Evolutionary conservation across 2,329 filamentous ascomycete species (phyloP), one percentile per base, ranked within the genome.

Genomic region (Botryotinia calthae): DNA sequence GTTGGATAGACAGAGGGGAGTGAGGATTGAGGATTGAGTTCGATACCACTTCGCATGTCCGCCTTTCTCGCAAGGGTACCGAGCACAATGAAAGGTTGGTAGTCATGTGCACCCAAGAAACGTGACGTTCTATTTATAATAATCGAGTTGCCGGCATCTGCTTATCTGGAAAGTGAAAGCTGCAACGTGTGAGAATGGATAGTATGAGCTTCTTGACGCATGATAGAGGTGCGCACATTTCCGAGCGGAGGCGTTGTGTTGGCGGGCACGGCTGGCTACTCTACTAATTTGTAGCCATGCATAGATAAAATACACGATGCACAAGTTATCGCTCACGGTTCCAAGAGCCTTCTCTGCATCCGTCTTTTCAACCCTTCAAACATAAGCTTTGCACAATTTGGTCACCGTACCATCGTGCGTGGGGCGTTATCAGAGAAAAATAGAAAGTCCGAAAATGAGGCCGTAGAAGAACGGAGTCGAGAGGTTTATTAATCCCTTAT

Each of bases 361-460:
- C 9, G 12, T 5, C 14, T 62, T 65, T 6, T 48, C 62, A 31
- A 46, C n/a, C n/a, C 42, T 65, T 22, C 8, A 20, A 20, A 66
- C 22, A 66, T 51, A 66, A 66, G 34, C 64, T 54, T 66, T 66
- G 37, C 14, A 51, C 44, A 34, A 40, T n/a, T 34, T 51, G 63
- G 44, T 22, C 25, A 20, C 25, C 37, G 28, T 42, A 31, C 31
- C 25, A 20, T 18, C 37, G 28, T 42, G 28, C 83, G 83, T 71
- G 77, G 77, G 77, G 74, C 77, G 69, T 75, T 76, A 73, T 76
- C 76, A 40, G 37, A 40, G 65, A 74, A 74, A 75, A 74, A 78
- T 75, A 74, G 74, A 76, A 76, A 73, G 61, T 63, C 76, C 77
- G 77, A 78, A 73, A 71, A 77, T 74, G 74, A 74, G 73, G 73